Evolutionary conservation across 768 basidiomycete genomes (phyloP).

Genomic region (Kwoniella dejecticola): DNA sequence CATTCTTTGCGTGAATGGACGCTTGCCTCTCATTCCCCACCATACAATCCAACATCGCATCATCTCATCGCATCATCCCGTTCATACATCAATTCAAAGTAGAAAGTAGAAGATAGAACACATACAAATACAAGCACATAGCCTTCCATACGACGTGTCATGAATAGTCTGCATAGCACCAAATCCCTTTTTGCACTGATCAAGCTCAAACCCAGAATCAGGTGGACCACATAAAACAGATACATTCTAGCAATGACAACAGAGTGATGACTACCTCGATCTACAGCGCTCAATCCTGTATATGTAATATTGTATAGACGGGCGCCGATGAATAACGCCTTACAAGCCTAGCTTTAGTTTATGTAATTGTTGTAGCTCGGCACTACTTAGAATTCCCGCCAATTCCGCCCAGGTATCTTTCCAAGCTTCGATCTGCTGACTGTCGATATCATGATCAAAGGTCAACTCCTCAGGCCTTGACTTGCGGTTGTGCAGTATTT

Average conservation of each 20-base stretch:
- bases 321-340: too few relatives aligned
- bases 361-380: conserved; percentile 2
- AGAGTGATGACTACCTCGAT: too few relatives aligned
- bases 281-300: too few relatives aligned
- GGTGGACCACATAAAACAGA: too few relatives aligned
- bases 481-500: not conserved
- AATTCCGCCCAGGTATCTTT: not conserved
- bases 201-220: not conserved
- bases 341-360: too few relatives aligned
- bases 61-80: not conserved
- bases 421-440: too few relatives aligned
- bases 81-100: not conserved
- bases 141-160: not conserved
- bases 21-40: not conserved
- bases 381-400: not conserved
- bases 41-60: not conserved
- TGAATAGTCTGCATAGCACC: conserved; percentile 2
- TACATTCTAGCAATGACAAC: too few relatives aligned
- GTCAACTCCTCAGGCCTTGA: not conserved
- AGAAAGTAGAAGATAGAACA: not conserved
- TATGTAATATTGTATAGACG: too few relatives aligned
- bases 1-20: too few relatives aligned
- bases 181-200: not conserved
- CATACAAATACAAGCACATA: not conserved
- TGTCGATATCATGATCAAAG: not conserved